These are phyloP conservation scores for Trichophyton rubrum DNA, from an alignment of 2,329 filamentous ascomycete species.

Conservation along the genomic window DNA sequence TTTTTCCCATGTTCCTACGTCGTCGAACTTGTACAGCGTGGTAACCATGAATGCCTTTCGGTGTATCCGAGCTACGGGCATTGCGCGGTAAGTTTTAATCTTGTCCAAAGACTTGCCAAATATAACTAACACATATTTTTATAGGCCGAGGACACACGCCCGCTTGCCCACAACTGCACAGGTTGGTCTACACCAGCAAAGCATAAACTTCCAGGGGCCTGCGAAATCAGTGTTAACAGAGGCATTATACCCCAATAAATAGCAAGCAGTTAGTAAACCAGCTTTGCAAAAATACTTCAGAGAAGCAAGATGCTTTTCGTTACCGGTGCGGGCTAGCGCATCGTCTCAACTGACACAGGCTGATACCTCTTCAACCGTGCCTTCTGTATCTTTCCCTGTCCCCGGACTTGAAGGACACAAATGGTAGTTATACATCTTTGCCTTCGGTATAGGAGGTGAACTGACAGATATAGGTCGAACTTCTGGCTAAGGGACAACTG, in stretches of 20 bases:
- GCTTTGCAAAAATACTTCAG: neutral
- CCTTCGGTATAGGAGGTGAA: too few species aligned
- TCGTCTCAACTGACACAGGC: too few species aligned
- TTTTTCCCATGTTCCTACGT: neutral
- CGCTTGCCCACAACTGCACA: neutral
- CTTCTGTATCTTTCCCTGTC: neutral
- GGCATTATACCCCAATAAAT: neutral
- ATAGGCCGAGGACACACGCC: neutral
- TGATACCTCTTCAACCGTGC: neutral
- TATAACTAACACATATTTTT: neutral
- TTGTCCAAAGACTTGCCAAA: neutral
- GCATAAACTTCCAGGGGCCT: neutral
- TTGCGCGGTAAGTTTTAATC: neutral
- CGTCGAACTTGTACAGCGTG: neutral
- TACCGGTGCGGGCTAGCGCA: neutral
- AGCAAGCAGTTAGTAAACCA: neutral
- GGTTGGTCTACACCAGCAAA: neutral
- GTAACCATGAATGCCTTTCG: neutral
- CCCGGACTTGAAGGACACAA: neutral
- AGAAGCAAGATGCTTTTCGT: neutral
- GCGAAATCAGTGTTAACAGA: neutral
- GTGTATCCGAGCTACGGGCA: neutral
- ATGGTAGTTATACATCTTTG: neutral
- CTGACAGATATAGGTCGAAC: constrained; percentile 8
- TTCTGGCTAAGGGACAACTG: constrained; percentile 50